Evolutionary conservation across 805 yeast genomes (phyloP).

Genomic region (Saccharomycopsis babjevae): DNA sequence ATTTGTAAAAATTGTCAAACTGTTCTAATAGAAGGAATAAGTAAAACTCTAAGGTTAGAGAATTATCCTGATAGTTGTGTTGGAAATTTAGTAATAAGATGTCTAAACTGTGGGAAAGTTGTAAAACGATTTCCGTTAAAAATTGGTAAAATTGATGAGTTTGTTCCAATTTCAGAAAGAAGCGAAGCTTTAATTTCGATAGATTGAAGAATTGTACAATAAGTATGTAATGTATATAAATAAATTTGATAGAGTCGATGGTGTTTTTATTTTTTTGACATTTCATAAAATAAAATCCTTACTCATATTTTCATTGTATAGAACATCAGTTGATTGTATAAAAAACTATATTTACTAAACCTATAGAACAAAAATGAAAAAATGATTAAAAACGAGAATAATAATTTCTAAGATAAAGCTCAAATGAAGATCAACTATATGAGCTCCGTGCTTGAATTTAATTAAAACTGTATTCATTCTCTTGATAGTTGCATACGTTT

Average conservation of each 20-base stretch:
- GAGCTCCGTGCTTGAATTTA: not conserved
- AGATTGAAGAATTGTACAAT: not conserved
- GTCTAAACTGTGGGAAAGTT: conserved; percentile 1
- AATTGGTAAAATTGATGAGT: conserved; percentile 3
- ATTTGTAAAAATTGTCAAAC: conserved; percentile 12
- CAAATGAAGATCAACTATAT: too few relatives aligned
- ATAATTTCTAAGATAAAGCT: too few relatives aligned
- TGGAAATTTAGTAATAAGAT: conserved; percentile 2
- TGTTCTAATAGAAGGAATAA: conserved; percentile 11
- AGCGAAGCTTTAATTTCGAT: not conserved
- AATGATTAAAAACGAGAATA: too few relatives aligned
- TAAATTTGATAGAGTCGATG: not conserved
- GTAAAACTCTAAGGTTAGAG: not conserved
- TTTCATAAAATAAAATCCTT: too few relatives aligned
- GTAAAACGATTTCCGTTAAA: conserved; percentile 7
- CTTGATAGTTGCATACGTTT: not conserved
- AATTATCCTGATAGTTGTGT: not conserved
- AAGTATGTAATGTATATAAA: not conserved
- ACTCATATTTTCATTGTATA: too few relatives aligned
- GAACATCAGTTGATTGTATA: too few relatives aligned
- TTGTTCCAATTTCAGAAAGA: not conserved
- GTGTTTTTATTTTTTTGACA: too few relatives aligned
- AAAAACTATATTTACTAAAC: too few relatives aligned
- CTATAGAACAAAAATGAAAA: too few relatives aligned
- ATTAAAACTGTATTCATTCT: not conserved